A percentile compares a stretch with the other conserved stretches of the same genome.
These are phyloP conservation scores for Posidonia australis DNA, from an alignment of 106 monocot species.

Conservation along the genomic window DNA sequence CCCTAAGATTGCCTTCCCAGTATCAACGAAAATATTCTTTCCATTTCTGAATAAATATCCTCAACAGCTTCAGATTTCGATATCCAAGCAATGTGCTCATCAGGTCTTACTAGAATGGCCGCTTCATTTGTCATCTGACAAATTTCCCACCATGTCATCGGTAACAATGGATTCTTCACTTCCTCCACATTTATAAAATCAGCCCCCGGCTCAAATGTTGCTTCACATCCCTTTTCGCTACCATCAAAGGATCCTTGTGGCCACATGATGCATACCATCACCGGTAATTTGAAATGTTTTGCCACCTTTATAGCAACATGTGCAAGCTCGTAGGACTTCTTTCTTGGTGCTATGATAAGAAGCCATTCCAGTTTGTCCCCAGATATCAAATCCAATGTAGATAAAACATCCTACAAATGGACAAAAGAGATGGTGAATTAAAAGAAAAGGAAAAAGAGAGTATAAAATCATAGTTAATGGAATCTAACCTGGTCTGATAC, in stretches of 20 bases:
- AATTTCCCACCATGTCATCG: constrained; percentile 75
- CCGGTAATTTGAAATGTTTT: constrained; percentile 20
- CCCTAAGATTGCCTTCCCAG: constrained; percentile 9
- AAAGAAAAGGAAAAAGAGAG: background rate
- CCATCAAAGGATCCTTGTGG: constrained; percentile 37
- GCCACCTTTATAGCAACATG: constrained; percentile 34
- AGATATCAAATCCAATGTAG: constrained; percentile 77
- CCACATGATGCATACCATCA: constrained; percentile 80
- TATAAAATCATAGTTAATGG: background rate
- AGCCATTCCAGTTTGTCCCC: constrained; percentile 72
- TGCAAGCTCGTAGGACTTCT: constrained; percentile 70
- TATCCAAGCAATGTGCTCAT: constrained; percentile 89
- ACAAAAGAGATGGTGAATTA: background rate
- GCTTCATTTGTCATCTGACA: constrained; percentile 52
- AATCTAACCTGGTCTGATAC: constrained; percentile 37
- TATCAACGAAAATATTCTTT: constrained; percentile 38
- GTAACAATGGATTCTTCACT: constrained; percentile 11
- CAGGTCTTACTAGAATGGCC: constrained; percentile 80
- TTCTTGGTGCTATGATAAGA: constrained; percentile 73
- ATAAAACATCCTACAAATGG: constrained; percentile 43
- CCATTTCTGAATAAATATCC: constrained; percentile 30
- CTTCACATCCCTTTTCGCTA: constrained; percentile 16
- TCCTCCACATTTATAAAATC: constrained; percentile 73
- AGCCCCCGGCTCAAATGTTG: constrained; percentile 29
- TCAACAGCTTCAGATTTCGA: constrained; percentile 22